These are phyloP conservation scores for Leonotis leonurus DNA, from an alignment of 257 asterid genomes.

Conservation along the genomic window DNA sequence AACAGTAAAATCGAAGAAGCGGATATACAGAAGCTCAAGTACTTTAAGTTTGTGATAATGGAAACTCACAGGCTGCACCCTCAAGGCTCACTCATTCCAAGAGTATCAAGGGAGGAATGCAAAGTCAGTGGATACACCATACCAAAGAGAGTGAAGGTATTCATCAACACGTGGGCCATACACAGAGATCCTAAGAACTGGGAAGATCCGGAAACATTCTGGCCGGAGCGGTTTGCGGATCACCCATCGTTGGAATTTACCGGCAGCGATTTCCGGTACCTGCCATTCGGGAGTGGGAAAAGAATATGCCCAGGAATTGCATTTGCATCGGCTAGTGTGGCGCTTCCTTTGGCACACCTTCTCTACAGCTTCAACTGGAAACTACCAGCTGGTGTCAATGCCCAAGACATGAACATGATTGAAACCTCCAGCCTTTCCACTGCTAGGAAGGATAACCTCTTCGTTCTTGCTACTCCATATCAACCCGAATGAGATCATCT, in stretches of 20 bases:
- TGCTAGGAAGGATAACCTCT: conserved; percentile 8
- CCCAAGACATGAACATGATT: conserved; percentile 20
- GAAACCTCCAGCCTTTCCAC: conserved; percentile 12
- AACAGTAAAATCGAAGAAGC: not conserved
- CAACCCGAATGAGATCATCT: too few relatives aligned
- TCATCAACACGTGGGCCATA: conserved; percentile 29
- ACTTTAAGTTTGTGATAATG: conserved; percentile 9
- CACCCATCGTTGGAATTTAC: not conserved
- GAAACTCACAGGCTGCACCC: conserved; percentile 17
- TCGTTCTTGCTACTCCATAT: conserved; percentile 12
- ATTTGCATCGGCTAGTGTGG: conserved; percentile 11
- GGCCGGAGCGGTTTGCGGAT: conserved; percentile 9
- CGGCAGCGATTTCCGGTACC: conserved; percentile 13
- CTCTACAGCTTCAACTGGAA: conserved; percentile 28
- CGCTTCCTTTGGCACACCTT: conserved; percentile 22
- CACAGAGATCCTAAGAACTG: conserved; percentile 24
- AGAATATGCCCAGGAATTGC: conserved; percentile 28
- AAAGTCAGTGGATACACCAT: conserved; percentile 13
- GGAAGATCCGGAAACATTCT: conserved; percentile 19
- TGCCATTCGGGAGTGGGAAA: conserved; percentile 35
- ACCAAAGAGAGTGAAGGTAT: conserved; percentile 11
- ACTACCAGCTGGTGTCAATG: conserved; percentile 16
- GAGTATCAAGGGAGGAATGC: not conserved
- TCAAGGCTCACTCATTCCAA: not conserved
- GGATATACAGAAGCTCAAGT: not conserved